A percentile compares a stretch with the other conserved stretches of the same genome.
Evolutionary conservation across 176 grass and related monocot genomes (phyloP).

Genomic region (Triticum dicoccoides): DNA sequence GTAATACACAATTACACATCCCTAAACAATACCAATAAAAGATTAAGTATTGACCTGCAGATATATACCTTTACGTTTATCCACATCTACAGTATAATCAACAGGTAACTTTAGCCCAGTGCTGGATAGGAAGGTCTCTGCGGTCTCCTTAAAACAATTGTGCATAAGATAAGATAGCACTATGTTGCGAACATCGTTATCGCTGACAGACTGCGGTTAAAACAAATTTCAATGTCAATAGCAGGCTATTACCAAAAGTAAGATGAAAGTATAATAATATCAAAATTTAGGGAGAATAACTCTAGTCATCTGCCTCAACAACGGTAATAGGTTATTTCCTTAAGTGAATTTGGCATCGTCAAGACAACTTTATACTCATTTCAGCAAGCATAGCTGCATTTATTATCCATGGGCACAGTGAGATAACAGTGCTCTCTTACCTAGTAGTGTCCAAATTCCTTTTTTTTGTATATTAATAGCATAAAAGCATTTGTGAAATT

Average conservation of each 20-base stretch:
- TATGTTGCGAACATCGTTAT: conserved; percentile 67
- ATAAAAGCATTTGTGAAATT: neutral
- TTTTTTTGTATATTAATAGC: neutral
- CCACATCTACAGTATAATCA: conserved; percentile 75
- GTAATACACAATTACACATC: neutral
- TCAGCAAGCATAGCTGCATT: neutral
- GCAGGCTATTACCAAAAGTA: conserved; percentile 6
- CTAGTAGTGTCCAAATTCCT: neutral
- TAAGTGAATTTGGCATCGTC: conserved; percentile 4
- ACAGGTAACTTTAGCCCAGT: conserved; percentile 68
- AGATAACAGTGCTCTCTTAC: neutral
- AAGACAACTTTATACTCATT: neutral
- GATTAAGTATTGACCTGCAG: conserved; percentile 33
- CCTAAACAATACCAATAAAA: neutral
- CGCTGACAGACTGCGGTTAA: conserved; percentile 54
- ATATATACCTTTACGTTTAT: conserved; percentile 87
- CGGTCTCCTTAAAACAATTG: conserved; percentile 98
- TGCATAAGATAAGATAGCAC: conserved; percentile 96
- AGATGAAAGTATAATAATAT: neutral
- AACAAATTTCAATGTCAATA: conserved; percentile 30
- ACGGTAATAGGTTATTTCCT: conserved; percentile 1
- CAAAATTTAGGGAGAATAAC: neutral
- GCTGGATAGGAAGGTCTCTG: conserved; percentile 73
- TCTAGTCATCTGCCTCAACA: neutral
- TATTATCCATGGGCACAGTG: neutral